Evolutionary conservation across 805 yeast genomes (phyloP).

Genomic region (Isabelozyma pseudorhagii): DNA sequence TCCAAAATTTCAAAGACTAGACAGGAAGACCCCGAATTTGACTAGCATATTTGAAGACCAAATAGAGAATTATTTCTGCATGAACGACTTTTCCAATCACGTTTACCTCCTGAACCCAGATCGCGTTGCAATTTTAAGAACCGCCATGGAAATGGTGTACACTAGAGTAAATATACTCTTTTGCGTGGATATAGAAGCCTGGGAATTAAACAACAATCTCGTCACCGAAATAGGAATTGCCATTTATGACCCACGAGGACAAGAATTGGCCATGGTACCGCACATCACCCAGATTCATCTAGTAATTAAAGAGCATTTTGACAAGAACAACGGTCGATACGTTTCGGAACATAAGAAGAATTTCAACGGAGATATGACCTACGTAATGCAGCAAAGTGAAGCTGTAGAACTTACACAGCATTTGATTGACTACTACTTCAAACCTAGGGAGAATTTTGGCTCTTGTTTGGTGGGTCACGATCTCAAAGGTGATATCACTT

Average conservation of each 20-base stretch:
- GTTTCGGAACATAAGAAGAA: constrained; percentile 53
- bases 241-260: constrained; percentile 53
- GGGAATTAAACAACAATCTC: constrained; percentile 37
- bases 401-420: constrained; percentile 38
- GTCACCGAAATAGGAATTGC: constrained; percentile 60
- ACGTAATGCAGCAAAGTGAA: constrained; percentile 34
- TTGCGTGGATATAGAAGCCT: constrained; percentile 57
- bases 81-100: not conserved
- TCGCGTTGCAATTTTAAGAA: constrained; percentile 2
- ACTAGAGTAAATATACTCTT: constrained; percentile 30
- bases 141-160: constrained; percentile 13
- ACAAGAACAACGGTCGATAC: constrained; percentile 47
- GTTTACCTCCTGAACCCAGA: constrained; percentile 1
- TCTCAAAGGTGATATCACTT: constrained; percentile 52
- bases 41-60: not conserved
- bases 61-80: constrained; percentile 4
- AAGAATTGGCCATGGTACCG: constrained; percentile 37
- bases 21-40: not conserved
- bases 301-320: constrained; percentile 40
- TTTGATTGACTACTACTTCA: constrained; percentile 31
- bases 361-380: constrained; percentile 50
- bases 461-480: constrained; percentile 57
- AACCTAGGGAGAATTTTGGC: constrained; percentile 15
- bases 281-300: constrained; percentile 39
- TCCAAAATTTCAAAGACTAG: constrained; percentile 1